These are phyloP conservation scores for Colletotrichum abscissum DNA, from an alignment of 2,329 filamentous ascomycete species.

Conservation along the genomic window DNA sequence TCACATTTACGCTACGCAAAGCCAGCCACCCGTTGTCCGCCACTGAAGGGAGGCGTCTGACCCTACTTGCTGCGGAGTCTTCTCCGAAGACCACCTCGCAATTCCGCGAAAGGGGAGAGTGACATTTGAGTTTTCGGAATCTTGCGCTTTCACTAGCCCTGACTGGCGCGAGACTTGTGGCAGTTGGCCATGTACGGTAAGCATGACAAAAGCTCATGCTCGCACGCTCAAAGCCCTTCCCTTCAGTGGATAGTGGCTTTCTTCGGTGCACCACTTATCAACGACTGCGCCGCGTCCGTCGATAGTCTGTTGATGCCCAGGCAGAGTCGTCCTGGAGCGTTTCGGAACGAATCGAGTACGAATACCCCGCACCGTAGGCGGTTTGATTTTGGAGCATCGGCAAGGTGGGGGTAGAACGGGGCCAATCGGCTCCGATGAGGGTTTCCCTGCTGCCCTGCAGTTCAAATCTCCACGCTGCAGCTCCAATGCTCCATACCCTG, in stretches of 20 bases:
- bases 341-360: slow-evolving; percentile 7
- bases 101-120: not conserved
- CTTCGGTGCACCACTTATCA: not conserved
- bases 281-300: not conserved
- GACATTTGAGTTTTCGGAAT: slow-evolving; percentile 6
- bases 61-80: not conserved
- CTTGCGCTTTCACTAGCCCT: not conserved
- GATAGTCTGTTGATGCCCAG: not conserved
- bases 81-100: not conserved
- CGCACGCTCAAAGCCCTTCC: not conserved
- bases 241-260: not conserved
- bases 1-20: not conserved
- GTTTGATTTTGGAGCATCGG: not conserved
- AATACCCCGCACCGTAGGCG: not conserved
- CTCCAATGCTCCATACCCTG: not conserved
- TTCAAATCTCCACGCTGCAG: not conserved
- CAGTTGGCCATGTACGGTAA: not conserved
- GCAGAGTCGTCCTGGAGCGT: not conserved
- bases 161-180: not conserved
- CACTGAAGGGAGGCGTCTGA: not conserved
- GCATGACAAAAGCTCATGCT: slow-evolving; percentile 19
- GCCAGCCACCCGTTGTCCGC: not conserved
- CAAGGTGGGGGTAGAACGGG: not conserved
- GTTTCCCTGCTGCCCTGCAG: slow-evolving; percentile 7
- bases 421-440: slow-evolving; percentile 7